Evolutionary conservation across 1,284 basidiomycete genomes (phyloP), one percentile per base, ranked within the genome.

Genomic region (Pyrrhoderma noxium): DNA sequence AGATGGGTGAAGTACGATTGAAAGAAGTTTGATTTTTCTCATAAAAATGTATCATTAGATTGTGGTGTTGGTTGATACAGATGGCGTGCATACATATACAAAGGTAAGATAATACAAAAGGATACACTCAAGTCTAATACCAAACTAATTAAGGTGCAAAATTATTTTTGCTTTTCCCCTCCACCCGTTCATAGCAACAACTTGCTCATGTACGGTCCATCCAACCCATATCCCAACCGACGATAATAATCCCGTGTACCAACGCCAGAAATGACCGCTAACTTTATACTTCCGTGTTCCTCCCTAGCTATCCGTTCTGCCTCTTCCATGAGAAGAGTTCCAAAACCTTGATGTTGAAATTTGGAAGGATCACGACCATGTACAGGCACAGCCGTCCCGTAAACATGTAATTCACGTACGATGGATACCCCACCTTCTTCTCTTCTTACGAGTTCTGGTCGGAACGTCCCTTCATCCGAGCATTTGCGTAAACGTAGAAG

Each of bases 181-280:
- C n/a, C n/a, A n/a, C n/a, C n/a, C n/a, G n/a, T n/a, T 59, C 64
- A 70, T 58, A 67, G 52, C 56, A 88, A 62, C 27, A 72, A 73
- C 70, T 95, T 95, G 72, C 88, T 91, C 93, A 97, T 96, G 67
- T 96, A 99, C 19, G 93, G 93, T 0, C 95, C 96, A 63, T 99
- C 95, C 51, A 98, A 74, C 67, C 86, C 82, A 69, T 96, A 98
- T 3, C 94, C 94, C 49, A 98, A 70, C 62, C 91, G 83, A 56
- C 92, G 79, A 68, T 97, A 96, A 67, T 97, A 97, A 65, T 94
- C 93, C 60, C 91, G 78, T 21, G 92, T 98, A 21, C 94, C 93
- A 48, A 97, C 92, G 77, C 92, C 93, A 23, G 93, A 94, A 60
- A 99, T 99, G 56, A 99, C 96, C 14, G 91, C 96, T 35, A 99